Conservation (phyloP, 768 basidiomycete species). For the Boletus patriciae region DNA sequence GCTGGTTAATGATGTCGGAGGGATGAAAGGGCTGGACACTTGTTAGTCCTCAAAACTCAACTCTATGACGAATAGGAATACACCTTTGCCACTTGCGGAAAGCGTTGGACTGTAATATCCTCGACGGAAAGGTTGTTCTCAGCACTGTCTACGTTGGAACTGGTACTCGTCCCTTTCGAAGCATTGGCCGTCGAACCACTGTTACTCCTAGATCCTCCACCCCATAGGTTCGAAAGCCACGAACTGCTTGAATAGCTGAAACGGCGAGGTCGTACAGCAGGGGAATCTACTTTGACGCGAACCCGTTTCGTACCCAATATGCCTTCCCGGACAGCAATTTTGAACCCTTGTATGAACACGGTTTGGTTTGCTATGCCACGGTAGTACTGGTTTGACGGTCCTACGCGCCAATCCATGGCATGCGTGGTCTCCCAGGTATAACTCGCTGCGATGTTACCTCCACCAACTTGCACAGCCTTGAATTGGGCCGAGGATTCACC, state of each 20-base stretch:
- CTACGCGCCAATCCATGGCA: conserved; percentile 7
- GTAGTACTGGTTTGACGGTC: conserved; percentile 3
- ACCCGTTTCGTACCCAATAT: conserved; percentile 6
- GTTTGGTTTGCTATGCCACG: conserved; percentile 19
- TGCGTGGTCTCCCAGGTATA: conserved; percentile 17
- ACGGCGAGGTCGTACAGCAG: background rate
- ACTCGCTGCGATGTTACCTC: conserved; percentile 12
- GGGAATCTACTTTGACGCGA: background rate
- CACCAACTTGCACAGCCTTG: conserved; percentile 12
- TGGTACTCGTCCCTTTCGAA: background rate
- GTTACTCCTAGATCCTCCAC: background rate
- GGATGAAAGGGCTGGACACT: conserved; percentile 8
- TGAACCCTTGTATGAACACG: conserved; percentile 24
- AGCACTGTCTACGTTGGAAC: background rate
- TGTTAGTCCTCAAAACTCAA: background rate
- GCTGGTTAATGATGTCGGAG: conserved; percentile 9
- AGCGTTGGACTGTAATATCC: background rate
- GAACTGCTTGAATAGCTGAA: background rate
- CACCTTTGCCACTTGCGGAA: conserved; percentile 6
- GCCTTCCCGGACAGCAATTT: conserved; percentile 8
- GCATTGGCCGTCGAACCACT: background rate
- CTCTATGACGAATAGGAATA: background rate
- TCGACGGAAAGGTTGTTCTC: background rate
- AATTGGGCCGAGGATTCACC: conserved; percentile 6
- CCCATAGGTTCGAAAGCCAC: background rate